Evolutionary conservation across 441 rosid genomes (phyloP).

Genomic region (Eruca vesicaria): DNA sequence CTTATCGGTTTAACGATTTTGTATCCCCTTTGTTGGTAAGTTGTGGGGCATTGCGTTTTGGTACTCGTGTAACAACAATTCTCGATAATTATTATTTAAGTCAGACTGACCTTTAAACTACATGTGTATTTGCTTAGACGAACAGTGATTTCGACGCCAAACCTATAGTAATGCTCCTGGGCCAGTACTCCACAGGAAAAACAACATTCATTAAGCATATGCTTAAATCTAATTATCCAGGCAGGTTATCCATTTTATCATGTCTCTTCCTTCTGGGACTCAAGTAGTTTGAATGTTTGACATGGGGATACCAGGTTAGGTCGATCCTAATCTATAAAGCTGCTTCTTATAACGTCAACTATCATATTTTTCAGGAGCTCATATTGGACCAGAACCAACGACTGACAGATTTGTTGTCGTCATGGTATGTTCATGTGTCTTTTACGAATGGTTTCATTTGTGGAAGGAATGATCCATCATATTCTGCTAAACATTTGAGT

Average conservation of each 20-base stretch:
- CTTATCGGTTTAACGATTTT: constrained; percentile 88
- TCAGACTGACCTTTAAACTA: neutral
- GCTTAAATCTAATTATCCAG: constrained; percentile 82
- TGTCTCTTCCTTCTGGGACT: neutral
- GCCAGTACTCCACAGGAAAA: constrained; percentile 97
- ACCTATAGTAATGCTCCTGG: constrained; percentile 98
- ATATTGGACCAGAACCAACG: constrained; percentile 97
- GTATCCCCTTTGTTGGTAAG: constrained; percentile 80
- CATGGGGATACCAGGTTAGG: neutral
- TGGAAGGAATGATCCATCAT: neutral
- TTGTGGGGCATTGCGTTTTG: constrained; percentile 18
- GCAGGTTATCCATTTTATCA: constrained; percentile 38
- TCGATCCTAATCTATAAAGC: neutral
- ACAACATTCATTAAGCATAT: constrained; percentile 95
- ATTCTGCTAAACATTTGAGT: neutral
- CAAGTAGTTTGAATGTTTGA: neutral
- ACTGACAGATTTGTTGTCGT: constrained; percentile 98
- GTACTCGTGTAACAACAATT: neutral
- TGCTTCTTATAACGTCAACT: neutral
- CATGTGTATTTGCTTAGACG: constrained; percentile 45
- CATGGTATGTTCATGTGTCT: constrained; percentile 56
- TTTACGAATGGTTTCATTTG: neutral
- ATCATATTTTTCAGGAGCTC: constrained; percentile 67
- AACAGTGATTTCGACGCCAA: constrained; percentile 95
- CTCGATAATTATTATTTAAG: neutral